These are phyloP conservation scores for Verbascum thapsus DNA, from an alignment of 257 asterid species.

Conservation along the genomic window DNA sequence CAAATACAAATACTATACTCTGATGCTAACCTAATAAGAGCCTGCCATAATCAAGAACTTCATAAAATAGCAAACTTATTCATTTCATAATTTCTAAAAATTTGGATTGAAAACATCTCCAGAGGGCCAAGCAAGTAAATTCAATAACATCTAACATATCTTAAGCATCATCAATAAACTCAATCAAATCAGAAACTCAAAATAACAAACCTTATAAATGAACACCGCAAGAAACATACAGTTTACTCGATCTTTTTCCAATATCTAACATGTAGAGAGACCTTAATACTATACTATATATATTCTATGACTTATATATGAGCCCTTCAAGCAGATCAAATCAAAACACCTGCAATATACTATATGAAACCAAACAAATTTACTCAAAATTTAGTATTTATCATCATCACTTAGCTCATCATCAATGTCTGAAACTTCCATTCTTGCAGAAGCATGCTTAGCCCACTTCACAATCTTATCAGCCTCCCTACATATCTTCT, in stretches of 20 bases:
- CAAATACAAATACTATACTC: too few species aligned
- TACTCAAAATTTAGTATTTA: slow-evolving; percentile 36
- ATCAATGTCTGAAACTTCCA: slow-evolving; percentile 57
- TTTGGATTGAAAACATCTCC: too few species aligned
- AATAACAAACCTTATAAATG: neutral
- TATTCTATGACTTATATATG: neutral
- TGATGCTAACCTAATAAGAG: neutral
- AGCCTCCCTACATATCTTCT: slow-evolving; percentile 72
- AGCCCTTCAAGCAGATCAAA: slow-evolving; percentile 16
- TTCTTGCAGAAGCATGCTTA: slow-evolving; percentile 80
- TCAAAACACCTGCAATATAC: neutral
- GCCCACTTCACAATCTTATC: slow-evolving; percentile 91
- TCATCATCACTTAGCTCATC: slow-evolving; percentile 57
- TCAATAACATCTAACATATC: neutral
- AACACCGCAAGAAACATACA: neutral
- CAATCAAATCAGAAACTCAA: neutral
- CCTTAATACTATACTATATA: slow-evolving; percentile 2
- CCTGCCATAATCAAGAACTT: neutral
- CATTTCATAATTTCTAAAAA: neutral
- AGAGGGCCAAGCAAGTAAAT: neutral
- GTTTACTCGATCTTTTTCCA: neutral
- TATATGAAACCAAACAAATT: slow-evolving; percentile 8
- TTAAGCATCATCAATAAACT: slow-evolving; percentile 1
- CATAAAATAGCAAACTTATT: neutral
- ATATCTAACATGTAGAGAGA: neutral